phyloP scores from a whole-genome alignment of 306 rosid species.

The Oemleria cerasiformis region DNA sequence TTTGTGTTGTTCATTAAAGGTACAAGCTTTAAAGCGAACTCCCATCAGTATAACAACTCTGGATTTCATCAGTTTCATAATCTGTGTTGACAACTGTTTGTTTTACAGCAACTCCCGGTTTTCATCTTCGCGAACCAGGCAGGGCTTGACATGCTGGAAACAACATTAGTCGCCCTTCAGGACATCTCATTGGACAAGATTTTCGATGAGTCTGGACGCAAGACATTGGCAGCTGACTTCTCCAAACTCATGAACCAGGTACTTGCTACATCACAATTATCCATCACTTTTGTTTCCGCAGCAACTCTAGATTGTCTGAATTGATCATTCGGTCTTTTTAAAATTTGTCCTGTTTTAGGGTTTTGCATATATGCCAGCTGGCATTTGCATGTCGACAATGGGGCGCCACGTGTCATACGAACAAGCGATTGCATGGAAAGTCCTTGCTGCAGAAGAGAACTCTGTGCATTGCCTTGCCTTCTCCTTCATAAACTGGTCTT shows the following conservation, averaged over 20 bases:
- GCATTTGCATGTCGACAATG: slow-evolving; percentile 94
- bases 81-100: background rate
- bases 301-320: no score
- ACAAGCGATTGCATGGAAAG: slow-evolving; percentile 97
- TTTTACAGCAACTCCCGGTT: slow-evolving; percentile 66
- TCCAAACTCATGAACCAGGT: slow-evolving; percentile 96
- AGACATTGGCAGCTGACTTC: slow-evolving; percentile 66
- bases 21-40: slow-evolving; percentile 2
- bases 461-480: slow-evolving; percentile 87
- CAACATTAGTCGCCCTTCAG: slow-evolving; percentile 84
- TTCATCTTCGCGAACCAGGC: slow-evolving; percentile 91
- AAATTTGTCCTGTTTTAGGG: slow-evolving; percentile 43
- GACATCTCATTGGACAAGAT: slow-evolving; percentile 92
- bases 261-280: background rate
- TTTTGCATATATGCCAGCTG: slow-evolving; percentile 73
- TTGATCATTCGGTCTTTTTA: background rate
- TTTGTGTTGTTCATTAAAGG: slow-evolving; percentile 89
- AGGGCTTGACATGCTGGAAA: slow-evolving; percentile 96
- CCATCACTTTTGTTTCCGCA: background rate
- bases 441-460: slow-evolving; percentile 64
- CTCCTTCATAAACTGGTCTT: slow-evolving; percentile 92
- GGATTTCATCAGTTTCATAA: background rate
- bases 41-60: background rate
- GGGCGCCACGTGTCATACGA: slow-evolving; percentile 81
- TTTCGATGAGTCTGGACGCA: slow-evolving; percentile 83